Percentiles rank a stretch among this genome's conserved stretches.
Conservation (phyloP, 306 rosid genomes). For the Vachellia pachyceras region DNA sequence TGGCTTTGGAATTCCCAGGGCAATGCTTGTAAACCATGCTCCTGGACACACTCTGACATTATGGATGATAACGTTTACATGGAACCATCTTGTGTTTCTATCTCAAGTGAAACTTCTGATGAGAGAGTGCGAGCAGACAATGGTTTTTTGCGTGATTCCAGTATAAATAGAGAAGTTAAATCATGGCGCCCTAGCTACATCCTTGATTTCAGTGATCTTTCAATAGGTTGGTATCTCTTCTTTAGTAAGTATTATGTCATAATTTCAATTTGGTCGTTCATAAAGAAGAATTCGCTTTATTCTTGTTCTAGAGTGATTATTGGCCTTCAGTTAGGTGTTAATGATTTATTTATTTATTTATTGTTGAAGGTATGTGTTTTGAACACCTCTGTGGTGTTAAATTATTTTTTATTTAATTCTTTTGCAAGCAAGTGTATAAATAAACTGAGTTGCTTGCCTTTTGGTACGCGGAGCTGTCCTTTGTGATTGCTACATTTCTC, state of each 20-base stretch:
- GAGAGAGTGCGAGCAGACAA: constrained; percentile 41
- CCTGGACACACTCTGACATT: constrained; percentile 91
- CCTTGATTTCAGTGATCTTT: constrained; percentile 93
- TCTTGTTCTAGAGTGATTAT: constrained; percentile 21
- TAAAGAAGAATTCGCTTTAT: not conserved
- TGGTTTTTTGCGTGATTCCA: constrained; percentile 44
- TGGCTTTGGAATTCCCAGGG: constrained; percentile 62
- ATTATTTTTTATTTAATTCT: constrained; percentile 10
- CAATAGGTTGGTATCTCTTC: constrained; percentile 64
- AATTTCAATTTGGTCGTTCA: constrained; percentile 26
- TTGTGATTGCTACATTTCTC: not conserved
- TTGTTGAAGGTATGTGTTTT: not conserved
- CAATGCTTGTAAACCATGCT: constrained; percentile 58
- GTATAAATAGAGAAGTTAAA: constrained; percentile 45
- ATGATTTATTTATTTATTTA: not conserved
- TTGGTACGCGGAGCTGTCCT: not conserved
- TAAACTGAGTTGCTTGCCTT: not conserved
- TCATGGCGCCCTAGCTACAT: constrained; percentile 88
- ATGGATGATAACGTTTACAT: constrained; percentile 96
- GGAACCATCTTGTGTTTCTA: constrained; percentile 57
- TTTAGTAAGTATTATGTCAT: constrained; percentile 29
- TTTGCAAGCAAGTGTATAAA: constrained; percentile 6
- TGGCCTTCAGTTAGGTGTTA: constrained; percentile 28
- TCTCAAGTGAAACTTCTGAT: constrained; percentile 45
- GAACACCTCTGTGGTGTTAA: not conserved